phyloP scores from a whole-genome alignment of 352 stramenopile genomes.

The Pythium phragmitis region DNA sequence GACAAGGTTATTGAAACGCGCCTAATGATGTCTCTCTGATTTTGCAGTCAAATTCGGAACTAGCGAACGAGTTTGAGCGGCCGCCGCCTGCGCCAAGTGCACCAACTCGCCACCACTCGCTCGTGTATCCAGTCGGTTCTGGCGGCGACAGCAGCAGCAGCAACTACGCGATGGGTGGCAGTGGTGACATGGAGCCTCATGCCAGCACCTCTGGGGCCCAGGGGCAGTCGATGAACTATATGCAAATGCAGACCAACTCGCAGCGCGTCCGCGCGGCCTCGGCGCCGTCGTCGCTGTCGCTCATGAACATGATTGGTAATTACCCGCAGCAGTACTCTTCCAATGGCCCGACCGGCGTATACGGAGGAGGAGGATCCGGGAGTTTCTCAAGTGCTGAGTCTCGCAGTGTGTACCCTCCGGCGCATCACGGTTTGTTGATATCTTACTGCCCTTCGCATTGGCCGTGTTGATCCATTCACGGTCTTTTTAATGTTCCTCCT shows the following conservation, averaged over 20 bases:
- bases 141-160: neutral
- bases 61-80: constrained; percentile 52
- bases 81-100: constrained; percentile 19
- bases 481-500: neutral
- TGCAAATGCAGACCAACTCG: constrained; percentile 16
- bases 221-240: constrained; percentile 23
- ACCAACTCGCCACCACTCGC: constrained; percentile 41
- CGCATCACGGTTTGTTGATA: constrained; percentile 10
- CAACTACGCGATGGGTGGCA: constrained; percentile 31
- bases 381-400: constrained; percentile 23
- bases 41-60: constrained; percentile 19
- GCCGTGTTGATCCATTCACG: neutral
- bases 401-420: constrained; percentile 19
- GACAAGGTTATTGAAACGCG: neutral
- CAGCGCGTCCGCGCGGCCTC: constrained; percentile 26
- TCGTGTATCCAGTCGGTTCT: constrained; percentile 38
- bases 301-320: constrained; percentile 31
- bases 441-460: neutral
- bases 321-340: constrained; percentile 21
- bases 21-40: constrained; percentile 1
- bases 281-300: constrained; percentile 26
- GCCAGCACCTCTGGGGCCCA: constrained; percentile 7
- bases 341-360: constrained; percentile 19
- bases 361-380: constrained; percentile 17
- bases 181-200: constrained; percentile 18